Percentiles rank a stretch among this genome's conserved stretches.
phyloP scores from a whole-genome alignment of 495 filamentous ascomycete species.

The Penicillium lagena region DNA sequence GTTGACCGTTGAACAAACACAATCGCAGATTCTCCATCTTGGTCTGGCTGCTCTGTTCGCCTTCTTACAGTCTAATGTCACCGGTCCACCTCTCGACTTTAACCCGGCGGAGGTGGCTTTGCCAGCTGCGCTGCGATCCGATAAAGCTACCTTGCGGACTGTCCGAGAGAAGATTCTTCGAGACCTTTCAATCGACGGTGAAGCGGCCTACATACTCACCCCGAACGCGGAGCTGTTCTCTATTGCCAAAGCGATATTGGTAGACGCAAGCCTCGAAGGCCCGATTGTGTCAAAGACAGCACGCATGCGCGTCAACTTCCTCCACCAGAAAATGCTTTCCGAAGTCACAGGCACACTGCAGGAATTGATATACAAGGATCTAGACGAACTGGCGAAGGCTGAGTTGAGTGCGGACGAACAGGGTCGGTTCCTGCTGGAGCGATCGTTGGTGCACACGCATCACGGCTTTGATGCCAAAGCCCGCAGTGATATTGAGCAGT shows the following conservation, averaged over 20 bases:
- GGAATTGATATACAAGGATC: constrained; percentile 46
- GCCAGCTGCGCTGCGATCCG: constrained; percentile 30
- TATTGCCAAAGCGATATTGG: constrained; percentile 55
- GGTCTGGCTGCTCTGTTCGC: constrained; percentile 67
- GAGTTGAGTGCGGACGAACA: constrained; percentile 38
- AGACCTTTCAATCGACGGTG: constrained; percentile 74
- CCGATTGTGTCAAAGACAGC: constrained; percentile 29
- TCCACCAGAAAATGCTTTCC: constrained; percentile 82
- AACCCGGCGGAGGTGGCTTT: constrained; percentile 48
- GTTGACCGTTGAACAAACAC: constrained; percentile 22
- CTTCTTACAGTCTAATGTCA: constrained; percentile 91
- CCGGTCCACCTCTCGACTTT: constrained; percentile 71
- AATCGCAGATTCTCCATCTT: constrained; percentile 47
- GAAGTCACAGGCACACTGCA: constrained; percentile 66
- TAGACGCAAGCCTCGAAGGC: constrained; percentile 24
- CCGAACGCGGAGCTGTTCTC: constrained; percentile 77
- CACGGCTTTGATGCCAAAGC: constrained; percentile 78
- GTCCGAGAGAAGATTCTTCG: constrained; percentile 49
- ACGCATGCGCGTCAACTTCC: constrained; percentile 67
- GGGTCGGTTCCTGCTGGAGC: constrained; percentile 69
- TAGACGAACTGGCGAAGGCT: constrained; percentile 34
- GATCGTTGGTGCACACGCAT: constrained; percentile 76
- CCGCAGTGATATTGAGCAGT: constrained; percentile 58
- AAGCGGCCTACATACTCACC: constrained; percentile 76
- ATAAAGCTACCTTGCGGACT: constrained; percentile 18